Base-by-base conservation (phyloP, 2,329 filamentous ascomycete genomes). In the Orbilia oligospora region DNA sequence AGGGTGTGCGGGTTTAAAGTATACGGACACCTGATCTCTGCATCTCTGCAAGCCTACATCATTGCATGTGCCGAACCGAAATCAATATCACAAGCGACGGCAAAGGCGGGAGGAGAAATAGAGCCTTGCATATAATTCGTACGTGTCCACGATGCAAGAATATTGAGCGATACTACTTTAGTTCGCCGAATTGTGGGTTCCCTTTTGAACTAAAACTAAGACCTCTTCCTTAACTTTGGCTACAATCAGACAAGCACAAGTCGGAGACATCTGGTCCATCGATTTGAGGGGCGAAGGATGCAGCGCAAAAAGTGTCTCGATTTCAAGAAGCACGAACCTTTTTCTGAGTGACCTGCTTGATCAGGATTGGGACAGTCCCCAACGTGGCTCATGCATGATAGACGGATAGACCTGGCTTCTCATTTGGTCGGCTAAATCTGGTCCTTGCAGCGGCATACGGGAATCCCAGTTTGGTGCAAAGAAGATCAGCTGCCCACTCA, bases 351-450 rank as follows among this genome's bases (percentile, higher is more conserved):
- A 71, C 67, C 67, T 77, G 71, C 67, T 77, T 70, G 73, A 61
- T 71, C 67, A 71, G 73, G 73, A 63, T 61, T 77, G 73, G 61
- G 55, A 63, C 64, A 55, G 27, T 65, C 46, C 46, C 48, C 67
- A 77, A 77, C 73, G 73, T 77, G 73, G 73, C 68, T 71, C 73
- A 77, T 77, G 73, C 73, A 77, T 77, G 73, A 68, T 77, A 67
- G 51, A 77, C 72, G 72, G 73, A 77, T 76, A 64, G 68, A 67
- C 73, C 68, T 77, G 63, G 73, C 58, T 65, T 71, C 67, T 77
- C 73, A 77, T 77, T 77, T 77, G 73, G 73, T 77, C 73, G 73
- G 73, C 73, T 77, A 77, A 77, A 77, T 77, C 73, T 77, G 73
- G 73, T 77, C 73, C 73, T 77, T 77, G 73, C 73, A 77, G 73